Evolutionary conservation across 1,284 basidiomycete genomes (phyloP).

Genomic region (Thelephora terrestris): DNA sequence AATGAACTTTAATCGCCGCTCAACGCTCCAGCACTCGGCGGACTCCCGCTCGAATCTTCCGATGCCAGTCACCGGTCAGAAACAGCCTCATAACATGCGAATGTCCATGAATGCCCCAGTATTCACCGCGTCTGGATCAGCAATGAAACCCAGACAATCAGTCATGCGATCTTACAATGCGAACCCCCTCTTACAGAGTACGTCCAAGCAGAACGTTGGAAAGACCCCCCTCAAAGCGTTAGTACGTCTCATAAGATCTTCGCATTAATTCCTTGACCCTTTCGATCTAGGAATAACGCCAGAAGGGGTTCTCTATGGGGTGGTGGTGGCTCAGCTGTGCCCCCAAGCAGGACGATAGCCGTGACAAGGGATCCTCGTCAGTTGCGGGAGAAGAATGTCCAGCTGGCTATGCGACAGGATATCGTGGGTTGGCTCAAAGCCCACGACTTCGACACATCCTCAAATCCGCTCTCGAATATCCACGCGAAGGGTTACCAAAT

Average conservation of each 20-base stretch:
- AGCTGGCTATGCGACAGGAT: constrained; percentile 65
- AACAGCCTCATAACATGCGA: constrained; percentile 39
- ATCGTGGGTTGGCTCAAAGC: constrained; percentile 58
- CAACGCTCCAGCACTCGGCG: constrained; percentile 43
- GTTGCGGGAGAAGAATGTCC: constrained; percentile 61
- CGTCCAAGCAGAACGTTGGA: constrained; percentile 55
- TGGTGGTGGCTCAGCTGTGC: constrained; percentile 33
- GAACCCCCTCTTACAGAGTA: constrained; percentile 61
- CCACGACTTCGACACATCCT: constrained; percentile 54
- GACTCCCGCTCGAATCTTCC: constrained; percentile 38
- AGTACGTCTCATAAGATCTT: constrained; percentile 17
- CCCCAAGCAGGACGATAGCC: constrained; percentile 38
- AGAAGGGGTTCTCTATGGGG: constrained; percentile 62
- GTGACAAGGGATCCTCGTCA: constrained; percentile 60
- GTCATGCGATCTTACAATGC: constrained; percentile 54
- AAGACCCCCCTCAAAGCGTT: constrained; percentile 68
- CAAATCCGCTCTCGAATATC: constrained; percentile 59
- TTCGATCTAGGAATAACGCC: constrained; percentile 34
- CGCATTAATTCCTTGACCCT: not conserved
- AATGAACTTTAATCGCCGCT: constrained; percentile 36
- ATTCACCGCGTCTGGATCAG: constrained; percentile 27
- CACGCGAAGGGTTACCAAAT: constrained; percentile 74
- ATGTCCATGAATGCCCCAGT: constrained; percentile 59
- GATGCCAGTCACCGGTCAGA: constrained; percentile 57
- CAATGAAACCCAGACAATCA: constrained; percentile 54